Evolutionary conservation across 495 filamentous ascomycete species (phyloP).

Genomic region (Aspergillus sclerotiicarbonarius): DNA sequence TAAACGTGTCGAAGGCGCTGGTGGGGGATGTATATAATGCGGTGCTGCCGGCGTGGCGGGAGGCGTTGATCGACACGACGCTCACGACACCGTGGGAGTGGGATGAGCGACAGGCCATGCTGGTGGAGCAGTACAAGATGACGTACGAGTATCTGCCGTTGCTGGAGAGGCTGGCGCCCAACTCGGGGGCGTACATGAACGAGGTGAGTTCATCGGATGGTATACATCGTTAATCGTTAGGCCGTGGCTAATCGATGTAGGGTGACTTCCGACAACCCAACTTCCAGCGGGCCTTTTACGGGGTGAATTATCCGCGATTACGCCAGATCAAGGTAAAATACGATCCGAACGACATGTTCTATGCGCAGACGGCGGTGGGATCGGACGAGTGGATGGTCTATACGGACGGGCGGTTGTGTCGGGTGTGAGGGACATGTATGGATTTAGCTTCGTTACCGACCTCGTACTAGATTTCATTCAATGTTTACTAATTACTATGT

Average conservation of each 20-base stretch:
- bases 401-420: constrained; percentile 36
- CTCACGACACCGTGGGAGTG: constrained; percentile 43
- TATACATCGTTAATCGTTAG: too few species aligned
- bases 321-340: constrained; percentile 43
- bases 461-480: too few species aligned
- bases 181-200: constrained; percentile 38
- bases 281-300: constrained; percentile 53
- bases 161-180: constrained; percentile 35
- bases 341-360: constrained; percentile 59
- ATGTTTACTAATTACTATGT: too few species aligned
- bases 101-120: constrained; percentile 32
- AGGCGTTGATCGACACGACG: constrained; percentile 43
- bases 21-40: constrained; percentile 51
- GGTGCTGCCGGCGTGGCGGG: constrained; percentile 58
- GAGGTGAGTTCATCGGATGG: constrained; percentile 16
- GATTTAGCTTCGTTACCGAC: too few species aligned
- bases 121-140: constrained; percentile 32
- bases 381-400: constrained; percentile 53
- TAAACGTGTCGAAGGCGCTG: constrained; percentile 36
- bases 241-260: neutral
- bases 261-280: constrained; percentile 48
- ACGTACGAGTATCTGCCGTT: constrained; percentile 42
- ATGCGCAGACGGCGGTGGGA: constrained; percentile 59
- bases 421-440: neutral
- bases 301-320: constrained; percentile 40